Evolutionary conservation across 345 rosid genomes (phyloP), one percentile per base, ranked within the genome.

Genomic region (Pelargonium nanum): DNA sequence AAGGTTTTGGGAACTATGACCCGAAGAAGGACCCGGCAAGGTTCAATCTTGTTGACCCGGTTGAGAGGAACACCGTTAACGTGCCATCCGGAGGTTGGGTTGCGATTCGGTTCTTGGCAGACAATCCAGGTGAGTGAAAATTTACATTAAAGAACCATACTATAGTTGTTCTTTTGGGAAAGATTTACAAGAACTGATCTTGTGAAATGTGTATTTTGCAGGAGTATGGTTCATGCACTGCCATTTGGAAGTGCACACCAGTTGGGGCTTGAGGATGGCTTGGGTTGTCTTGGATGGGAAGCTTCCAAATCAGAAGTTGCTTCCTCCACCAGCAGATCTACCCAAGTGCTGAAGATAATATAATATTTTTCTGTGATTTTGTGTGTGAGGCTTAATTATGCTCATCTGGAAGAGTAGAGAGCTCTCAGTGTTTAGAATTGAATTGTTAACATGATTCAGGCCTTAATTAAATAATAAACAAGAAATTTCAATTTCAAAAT

Each of bases 171-270:
- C 45, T 3, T 28, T 4, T 34, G 6, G 6, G 45, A 28, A 28
- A 28, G 4, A 5, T 34, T 34, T 28, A 7, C 3, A 28, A 28
- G 4, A 28, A 28, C 12, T 40, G 16, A 40, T 12, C 3, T 9
- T 40, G 48, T 40, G 9, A 9, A 17, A 17, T 40, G 48, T 10
- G 24, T 55, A 1, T 2, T 12, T 55, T 22, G 22, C 26, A 55
- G 57, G 57, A 55, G 57, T 55, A 19, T 58, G 61, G 61, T 58
- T 58, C 48, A 26, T 58, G 61, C 61, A 58, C 50, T 26, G 61
- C 13, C 61, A 55, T 22, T 19, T 55, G 16, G 57, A 55, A 22
- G 57, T 55, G 24, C 57, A 55, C 26, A 55, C 57, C 26, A 55
- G 57, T 25, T 55, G 26, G 57, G 57, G 57, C 10, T 20, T 55